Evolutionary conservation across 192 early-diverging fungal genomes (phyloP).

Genomic region (Tieghemiomyces parasiticus): DNA sequence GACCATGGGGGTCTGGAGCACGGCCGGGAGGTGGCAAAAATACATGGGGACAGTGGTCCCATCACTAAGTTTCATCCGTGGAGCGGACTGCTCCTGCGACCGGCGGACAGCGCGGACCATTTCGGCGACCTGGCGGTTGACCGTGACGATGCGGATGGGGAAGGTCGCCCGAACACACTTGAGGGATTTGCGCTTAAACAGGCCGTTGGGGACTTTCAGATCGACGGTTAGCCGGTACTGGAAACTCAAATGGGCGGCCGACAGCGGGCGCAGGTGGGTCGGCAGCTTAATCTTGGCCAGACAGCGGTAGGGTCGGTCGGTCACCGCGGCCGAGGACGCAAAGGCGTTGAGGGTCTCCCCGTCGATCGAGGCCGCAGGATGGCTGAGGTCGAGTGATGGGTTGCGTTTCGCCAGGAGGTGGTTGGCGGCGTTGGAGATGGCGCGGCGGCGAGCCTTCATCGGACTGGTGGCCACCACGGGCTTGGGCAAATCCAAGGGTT

Average conservation of each 20-base stretch:
- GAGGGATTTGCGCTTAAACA: conserved; percentile 4
- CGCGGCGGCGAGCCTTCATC: conserved; percentile 8
- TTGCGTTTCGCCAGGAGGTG: background rate
- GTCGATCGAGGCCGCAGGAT: too few species aligned
- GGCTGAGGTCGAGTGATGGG: too few species aligned
- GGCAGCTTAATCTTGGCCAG: background rate
- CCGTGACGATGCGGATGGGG: conserved; percentile 1
- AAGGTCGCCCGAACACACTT: conserved; percentile 2
- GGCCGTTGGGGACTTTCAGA: background rate
- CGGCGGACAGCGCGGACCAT: background rate
- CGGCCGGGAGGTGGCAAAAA: background rate
- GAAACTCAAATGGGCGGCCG: conserved; percentile 1
- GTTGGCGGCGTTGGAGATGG: conserved; percentile 5
- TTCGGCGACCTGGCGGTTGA: background rate
- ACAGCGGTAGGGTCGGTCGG: conserved; percentile 3
- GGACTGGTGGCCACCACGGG: background rate
- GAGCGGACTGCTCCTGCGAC: background rate
- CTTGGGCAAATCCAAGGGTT: background rate
- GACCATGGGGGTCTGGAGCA: conserved; percentile 7
- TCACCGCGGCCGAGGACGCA: background rate
- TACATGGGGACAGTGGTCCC: background rate
- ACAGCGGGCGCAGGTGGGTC: background rate
- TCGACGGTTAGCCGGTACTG: background rate
- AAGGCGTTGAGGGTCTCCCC: background rate
- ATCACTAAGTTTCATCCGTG: background rate